Base-by-base conservation (phyloP, 805 yeast genomes). In the Wickerhamiella musiphila region DNA sequence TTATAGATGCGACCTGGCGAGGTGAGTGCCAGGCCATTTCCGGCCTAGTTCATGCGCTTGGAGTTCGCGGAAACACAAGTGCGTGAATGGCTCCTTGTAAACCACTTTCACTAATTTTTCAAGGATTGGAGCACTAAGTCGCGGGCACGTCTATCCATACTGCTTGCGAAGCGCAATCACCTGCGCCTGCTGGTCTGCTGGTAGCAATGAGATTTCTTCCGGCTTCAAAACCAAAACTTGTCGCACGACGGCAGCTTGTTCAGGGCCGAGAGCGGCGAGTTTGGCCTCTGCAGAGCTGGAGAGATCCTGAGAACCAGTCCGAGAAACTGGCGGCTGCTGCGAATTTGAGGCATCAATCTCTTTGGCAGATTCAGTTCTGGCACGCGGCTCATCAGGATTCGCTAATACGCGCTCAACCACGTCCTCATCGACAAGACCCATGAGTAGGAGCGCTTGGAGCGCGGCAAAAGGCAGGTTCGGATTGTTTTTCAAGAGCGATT, bases 381-480 rank as follows among this genome's bases (percentile, higher is more conserved):
- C 13, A 11, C n/a, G n/a, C n/a, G 18, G 15, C 11, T 24, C 18
- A 4, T 16, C 26, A 14, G 30, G 23, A n/a, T 17, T 19, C 25
- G 35, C 12, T 27, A 46, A 39, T 1, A 42, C 44, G n/a, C 46
- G 38, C 15, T 35, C 26, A 6, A 47, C 41, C 4, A 45, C 46
- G 7, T 38, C 38, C 21, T 50, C 54, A 26, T 46, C 52, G 11
- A 48, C 54, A 24, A 49, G 46, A 17, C 55, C 61, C 46, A 54
- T 54, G 37, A 51, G 51, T 38, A 73, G 50, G 34, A 78, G 53
- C 1, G 74, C 61, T 48, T 83, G 93, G 2, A 82, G 78, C 20
- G 82, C 55, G 0, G 90, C 82, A 47, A 73, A 79, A 2, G 77
- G 57, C 32, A 83, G 57, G 46, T 79, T 93, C 1, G 90, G 86